Evolutionary conservation across 2,329 filamentous ascomycete species (phyloP).

Genomic region (Mollisiaceae sp.): DNA sequence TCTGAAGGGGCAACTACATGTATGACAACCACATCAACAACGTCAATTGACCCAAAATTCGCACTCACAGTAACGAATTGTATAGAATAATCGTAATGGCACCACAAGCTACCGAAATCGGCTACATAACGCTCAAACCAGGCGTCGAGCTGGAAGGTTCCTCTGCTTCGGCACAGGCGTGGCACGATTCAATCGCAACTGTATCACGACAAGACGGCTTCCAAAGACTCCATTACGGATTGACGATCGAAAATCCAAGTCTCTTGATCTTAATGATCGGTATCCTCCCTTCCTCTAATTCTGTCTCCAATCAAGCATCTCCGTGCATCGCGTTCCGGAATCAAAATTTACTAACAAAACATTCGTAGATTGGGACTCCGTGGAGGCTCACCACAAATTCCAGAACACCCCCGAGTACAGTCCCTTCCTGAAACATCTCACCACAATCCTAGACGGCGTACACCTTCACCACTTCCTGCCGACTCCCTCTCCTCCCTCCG

Average conservation of each 20-base stretch:
- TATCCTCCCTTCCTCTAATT: constrained; percentile 34
- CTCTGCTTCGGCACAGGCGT: constrained; percentile 37
- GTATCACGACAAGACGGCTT: constrained; percentile 46
- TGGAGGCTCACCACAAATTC: constrained; percentile 49
- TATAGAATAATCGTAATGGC: neutral
- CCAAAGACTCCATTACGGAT: constrained; percentile 45
- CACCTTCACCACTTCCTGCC: constrained; percentile 29
- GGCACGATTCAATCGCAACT: constrained; percentile 43
- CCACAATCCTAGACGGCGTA: constrained; percentile 17
- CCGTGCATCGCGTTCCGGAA: neutral
- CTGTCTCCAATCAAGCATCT: neutral
- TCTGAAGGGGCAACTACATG: neutral
- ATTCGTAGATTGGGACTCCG: constrained; percentile 49
- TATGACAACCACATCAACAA: too few species aligned
- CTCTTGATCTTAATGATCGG: constrained; percentile 46
- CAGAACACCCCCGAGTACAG: constrained; percentile 44
- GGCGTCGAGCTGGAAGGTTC: constrained; percentile 42
- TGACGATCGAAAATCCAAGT: constrained; percentile 42
- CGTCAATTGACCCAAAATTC: neutral
- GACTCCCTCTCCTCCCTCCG: constrained; percentile 12
- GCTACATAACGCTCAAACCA: constrained; percentile 45
- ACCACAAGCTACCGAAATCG: constrained; percentile 45
- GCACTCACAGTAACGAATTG: neutral
- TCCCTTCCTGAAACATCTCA: constrained; percentile 42
- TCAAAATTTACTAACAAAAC: neutral